Evolutionary conservation across 345 rosid species (phyloP).

Genomic region (Camelina sativa): DNA sequence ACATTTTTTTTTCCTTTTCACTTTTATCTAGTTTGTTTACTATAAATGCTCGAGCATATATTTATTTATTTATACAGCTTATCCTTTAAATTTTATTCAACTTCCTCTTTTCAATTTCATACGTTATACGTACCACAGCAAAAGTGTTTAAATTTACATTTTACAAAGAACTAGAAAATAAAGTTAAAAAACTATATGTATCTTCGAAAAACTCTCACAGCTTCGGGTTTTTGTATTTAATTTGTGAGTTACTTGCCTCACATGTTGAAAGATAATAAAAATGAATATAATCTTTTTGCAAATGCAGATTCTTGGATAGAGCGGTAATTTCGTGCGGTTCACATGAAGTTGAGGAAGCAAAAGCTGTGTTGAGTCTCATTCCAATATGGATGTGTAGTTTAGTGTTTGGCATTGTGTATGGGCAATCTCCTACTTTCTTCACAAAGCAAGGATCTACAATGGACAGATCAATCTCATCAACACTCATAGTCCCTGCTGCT

Average conservation of each 20-base stretch:
- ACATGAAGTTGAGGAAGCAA: conserved; percentile 62
- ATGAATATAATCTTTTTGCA: conserved; percentile 4
- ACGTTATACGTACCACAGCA: no score
- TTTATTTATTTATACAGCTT: no score
- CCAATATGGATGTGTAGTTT: conserved; percentile 62
- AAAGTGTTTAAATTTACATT: not conserved
- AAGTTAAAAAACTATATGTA: not conserved
- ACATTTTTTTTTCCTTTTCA: no score
- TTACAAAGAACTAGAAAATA: not conserved
- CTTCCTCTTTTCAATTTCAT: not conserved
- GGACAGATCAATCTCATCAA: conserved; percentile 54
- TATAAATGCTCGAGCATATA: no score
- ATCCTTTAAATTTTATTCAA: not conserved
- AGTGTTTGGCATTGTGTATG: conserved; percentile 55
- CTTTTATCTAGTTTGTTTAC: no score
- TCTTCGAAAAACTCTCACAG: no score
- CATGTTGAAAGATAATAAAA: not conserved
- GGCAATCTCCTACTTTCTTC: conserved; percentile 66
- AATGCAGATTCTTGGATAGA: conserved; percentile 59
- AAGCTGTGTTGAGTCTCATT: conserved; percentile 50
- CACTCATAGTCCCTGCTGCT: conserved; percentile 58
- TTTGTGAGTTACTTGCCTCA: not conserved
- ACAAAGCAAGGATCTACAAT: conserved; percentile 66
- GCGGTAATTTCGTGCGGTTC: conserved; percentile 47
- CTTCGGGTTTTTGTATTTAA: no score